phyloP scores from a whole-genome alignment of 257 asterid species.

The Mentha longifolia region DNA sequence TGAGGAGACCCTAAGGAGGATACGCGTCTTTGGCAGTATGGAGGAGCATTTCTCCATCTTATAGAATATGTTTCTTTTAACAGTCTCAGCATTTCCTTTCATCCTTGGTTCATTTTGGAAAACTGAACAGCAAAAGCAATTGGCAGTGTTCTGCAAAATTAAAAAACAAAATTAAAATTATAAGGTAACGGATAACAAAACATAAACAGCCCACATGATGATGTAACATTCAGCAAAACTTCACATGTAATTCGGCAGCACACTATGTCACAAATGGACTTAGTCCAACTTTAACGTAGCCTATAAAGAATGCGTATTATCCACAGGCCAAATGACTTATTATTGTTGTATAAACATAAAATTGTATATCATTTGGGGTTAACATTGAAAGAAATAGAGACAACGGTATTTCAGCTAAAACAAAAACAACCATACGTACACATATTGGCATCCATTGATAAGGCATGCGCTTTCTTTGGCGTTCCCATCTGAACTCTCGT shows the following conservation, averaged over 20 bases:
- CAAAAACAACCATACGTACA: conserved; percentile 35
- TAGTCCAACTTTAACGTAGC: neutral
- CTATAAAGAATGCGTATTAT: neutral
- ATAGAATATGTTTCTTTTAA: conserved; percentile 62
- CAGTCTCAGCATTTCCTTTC: conserved; percentile 56
- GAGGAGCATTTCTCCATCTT: conserved; percentile 55
- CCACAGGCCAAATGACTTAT: conserved; percentile 13
- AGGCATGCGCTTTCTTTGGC: conserved; percentile 47
- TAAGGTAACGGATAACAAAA: neutral
- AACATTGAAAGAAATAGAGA: conserved; percentile 4
- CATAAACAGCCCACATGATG: conserved; percentile 14
- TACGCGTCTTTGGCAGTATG: conserved; percentile 77
- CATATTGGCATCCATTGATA: too few species aligned
- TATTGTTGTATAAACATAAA: neutral
- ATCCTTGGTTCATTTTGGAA: conserved; percentile 47
- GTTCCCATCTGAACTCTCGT: conserved; percentile 66
- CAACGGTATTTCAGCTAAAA: neutral
- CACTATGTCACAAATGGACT: neutral
- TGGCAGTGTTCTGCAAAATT: conserved; percentile 50
- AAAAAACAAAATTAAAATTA: conserved; percentile 24
- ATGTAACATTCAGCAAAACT: neutral
- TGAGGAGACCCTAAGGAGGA: conserved; percentile 48
- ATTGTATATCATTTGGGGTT: neutral
- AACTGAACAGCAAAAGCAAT: conserved; percentile 64
- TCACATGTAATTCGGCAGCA: neutral